Evolutionary conservation across 1,284 basidiomycete species (phyloP), one percentile per base, ranked within the genome.

Genomic region (Tausonia pullulans): DNA sequence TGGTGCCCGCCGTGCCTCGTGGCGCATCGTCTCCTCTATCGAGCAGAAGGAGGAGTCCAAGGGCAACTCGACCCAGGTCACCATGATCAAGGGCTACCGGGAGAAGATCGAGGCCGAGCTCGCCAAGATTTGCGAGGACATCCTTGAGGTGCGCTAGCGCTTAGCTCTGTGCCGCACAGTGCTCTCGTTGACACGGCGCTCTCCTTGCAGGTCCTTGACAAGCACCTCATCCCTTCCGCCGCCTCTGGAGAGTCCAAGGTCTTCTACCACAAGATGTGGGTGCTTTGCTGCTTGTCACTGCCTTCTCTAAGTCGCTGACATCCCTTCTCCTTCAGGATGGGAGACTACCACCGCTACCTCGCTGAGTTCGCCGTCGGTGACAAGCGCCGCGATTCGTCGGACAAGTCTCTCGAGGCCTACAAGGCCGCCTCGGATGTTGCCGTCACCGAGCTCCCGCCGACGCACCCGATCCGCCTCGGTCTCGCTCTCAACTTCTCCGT

Each of bases 31-130:
- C 69, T 97, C 93, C 72, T 97, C 94, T 69, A 98, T 98, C 74
- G 95, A 98, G 82, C 94, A 98, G 82, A 98, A 98, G 85, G 96
- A 98, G 84, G 95, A 98, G 83, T 92, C 90, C 69, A 97, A 98
- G 83, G 95, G 95, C 76, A 98, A 98, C 77, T 91, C 95, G 78
- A 87, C 88, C 66, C 95, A 98, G 80, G 94, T 98, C 68, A 81
- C 85, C 64, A 97, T 98, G 94, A 98, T 98, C 84, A 97, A 97
- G 86, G 85, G 85, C 70, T 98, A 98, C 86, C 83, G 95, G 78
- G 89, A 93, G 81, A 97, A 98, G 85, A 97, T 98, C 68, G 95
- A 98, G 84, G 82, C 83, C 72, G 96, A 98, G 79, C 87, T 98
- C 69, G 91, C 91, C 68, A 94, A 96, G 82, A 97, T 98, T 78